Evolutionary conservation across 352 stramenopile genomes (phyloP), one percentile per base, ranked within the genome.

Genomic region (Pythium aristosporum): DNA sequence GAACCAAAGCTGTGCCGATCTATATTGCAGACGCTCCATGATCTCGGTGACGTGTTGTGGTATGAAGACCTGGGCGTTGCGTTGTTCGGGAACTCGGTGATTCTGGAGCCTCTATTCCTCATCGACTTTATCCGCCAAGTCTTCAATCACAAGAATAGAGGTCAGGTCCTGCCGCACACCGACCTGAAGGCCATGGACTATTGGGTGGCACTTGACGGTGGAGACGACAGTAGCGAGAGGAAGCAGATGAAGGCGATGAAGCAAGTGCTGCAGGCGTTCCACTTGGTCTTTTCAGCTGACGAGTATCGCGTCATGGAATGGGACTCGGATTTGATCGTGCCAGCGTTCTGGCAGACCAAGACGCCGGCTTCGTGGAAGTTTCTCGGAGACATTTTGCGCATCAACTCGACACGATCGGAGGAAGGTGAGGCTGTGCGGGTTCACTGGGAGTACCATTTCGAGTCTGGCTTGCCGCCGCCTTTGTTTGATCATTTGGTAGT

Each of bases 11-110:
- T 48, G 23, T 66, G 30, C 18, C 30, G 25, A 3, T 20, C 0
- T 1, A 65, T 70, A 37, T 9, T 70, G 2, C 21, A 52, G 16
- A 42, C 44, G 10, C 57, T 70, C 10, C 63, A 70, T 12, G 51
- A 63, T 51, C 50, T 70, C 2, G 63, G 63, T 2, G 63, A 69
- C 23, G 49, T 69, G 2, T 12, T 69, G 28, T 69, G 55, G 63
- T 65, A 59, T n/a, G 32, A 55, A 34, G 30, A 55, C 21, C 37
- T 51, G 13, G 51, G 43, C 34, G 30, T 42, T 15, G 23, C 21
- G 12, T 16, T 42, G 13, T 60, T 70, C 36, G 2, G 20, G 11
- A 34, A 64, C 5, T 57, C 30, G 15, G 41, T 65, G 25, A 51
- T 69, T 13, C 28, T 69, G n/a, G 42, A 54, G n/a, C 55, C 63